These are phyloP conservation scores for Onygenales sp. DNA, from an alignment of 2,329 filamentous ascomycete species.

Conservation along the genomic window DNA sequence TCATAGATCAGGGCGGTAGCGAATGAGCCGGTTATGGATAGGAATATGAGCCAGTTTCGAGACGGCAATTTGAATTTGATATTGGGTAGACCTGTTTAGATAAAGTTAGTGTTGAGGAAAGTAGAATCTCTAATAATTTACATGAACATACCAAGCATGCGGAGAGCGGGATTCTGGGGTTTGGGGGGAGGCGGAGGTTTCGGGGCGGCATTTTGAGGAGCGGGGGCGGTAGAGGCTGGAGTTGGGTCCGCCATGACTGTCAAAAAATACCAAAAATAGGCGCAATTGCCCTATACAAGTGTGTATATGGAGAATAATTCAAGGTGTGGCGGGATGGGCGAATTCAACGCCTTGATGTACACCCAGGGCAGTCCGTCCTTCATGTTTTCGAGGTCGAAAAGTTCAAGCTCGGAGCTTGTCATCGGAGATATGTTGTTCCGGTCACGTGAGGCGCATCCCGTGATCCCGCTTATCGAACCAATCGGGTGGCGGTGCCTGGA, in stretches of 20 bases:
- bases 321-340: background rate
- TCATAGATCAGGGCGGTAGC: constrained; percentile 81
- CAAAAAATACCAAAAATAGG: background rate
- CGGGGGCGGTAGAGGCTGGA: constrained; percentile 3
- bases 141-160: constrained; percentile 10
- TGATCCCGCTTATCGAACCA: background rate
- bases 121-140: background rate
- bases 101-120: background rate
- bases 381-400: background rate
- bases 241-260: constrained; percentile 1
- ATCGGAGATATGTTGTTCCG: background rate
- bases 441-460: background rate
- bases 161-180: constrained; percentile 13
- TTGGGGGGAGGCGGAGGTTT: constrained; percentile 10
- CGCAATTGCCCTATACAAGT: background rate
- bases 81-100: constrained; percentile 60
- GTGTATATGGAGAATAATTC: background rate
- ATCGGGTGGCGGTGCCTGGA: background rate
- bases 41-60: constrained; percentile 96
- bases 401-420: background rate
- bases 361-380: background rate
- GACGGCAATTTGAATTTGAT: constrained; percentile 79
- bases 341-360: background rate
- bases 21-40: constrained; percentile 67
- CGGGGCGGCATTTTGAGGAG: constrained; percentile 8